Evolutionary conservation across 2,329 filamentous ascomycete genomes (phyloP), one percentile per base, ranked within the genome.

Genomic region (Davidsoniella neocaledoniae): DNA sequence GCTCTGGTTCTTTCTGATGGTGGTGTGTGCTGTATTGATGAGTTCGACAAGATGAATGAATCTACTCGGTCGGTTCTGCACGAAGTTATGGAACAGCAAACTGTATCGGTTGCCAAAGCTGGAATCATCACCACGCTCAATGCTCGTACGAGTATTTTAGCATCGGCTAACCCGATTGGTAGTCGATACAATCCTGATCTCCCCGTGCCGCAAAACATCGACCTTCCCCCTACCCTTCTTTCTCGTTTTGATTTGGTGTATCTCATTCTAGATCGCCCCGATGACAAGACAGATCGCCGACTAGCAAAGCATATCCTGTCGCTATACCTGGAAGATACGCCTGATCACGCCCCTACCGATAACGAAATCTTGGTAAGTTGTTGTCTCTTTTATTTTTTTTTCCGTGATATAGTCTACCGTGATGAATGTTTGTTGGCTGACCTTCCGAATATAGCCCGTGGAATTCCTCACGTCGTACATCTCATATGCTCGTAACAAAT

Each of bases 231-330:
- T 0, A 98, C 91, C 0, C 73, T 98, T 5, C 76, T 98, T 48
- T 95, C 88, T 4, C 83, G 91, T 71, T 98, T 98, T 62, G 91
- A 98, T 63, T 71, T 98, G 5, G 90, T 98, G 46, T 98, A 98
- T 61, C 78, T 98, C 1, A 91, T 98, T 41, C 79, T 98, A 44
- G 91, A 98, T 62, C 85, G 85, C 6, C 81, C 93, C 46, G 90
- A 96, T 60, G 91, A 96, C 66, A 82, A 83, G 60, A 81, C 75
- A 49, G 91, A 98, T 64, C 82, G 88, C 54, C 80, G 86, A 42
- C 71, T 98, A 50, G 91, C 91, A 10, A 83, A 88, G 61, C 91
- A 98, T 70, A 68, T 98, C 58, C 77, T 98, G 29, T 86, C 86
- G 50, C 93, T 98, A 81, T 98, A 98, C 61, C 73, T 98, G 21